Conservation (phyloP, 768 basidiomycete genomes). For the Sporobolomyces roseus region DNA sequence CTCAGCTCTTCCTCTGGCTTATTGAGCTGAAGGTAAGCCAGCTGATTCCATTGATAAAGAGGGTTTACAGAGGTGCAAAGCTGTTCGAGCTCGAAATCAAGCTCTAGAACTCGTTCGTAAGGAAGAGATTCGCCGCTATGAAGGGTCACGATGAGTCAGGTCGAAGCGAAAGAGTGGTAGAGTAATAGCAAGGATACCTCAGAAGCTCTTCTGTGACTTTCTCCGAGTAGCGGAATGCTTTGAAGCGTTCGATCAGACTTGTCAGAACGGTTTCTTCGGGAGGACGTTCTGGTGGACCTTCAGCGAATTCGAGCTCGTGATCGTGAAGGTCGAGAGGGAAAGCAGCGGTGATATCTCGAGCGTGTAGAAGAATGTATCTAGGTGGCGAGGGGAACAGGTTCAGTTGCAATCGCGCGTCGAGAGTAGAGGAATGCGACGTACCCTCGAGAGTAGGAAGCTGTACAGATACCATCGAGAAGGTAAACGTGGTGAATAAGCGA, state of each 20-base stretch:
- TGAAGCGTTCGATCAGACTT: constrained; percentile 16
- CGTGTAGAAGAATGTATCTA: constrained; percentile 10
- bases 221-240: background rate
- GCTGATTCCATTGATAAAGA: constrained; percentile 5
- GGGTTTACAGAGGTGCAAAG: background rate
- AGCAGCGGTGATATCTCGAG: constrained; percentile 2
- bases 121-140: background rate
- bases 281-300: background rate
- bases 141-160: background rate
- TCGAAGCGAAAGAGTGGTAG: no score
- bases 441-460: constrained; percentile 6
- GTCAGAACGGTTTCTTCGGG: constrained; percentile 13
- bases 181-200: background rate
- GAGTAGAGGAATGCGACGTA: background rate
- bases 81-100: background rate
- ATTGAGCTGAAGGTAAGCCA: background rate
- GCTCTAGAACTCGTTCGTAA: background rate
- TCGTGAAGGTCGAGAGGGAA: constrained; percentile 13
- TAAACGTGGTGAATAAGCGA: constrained; percentile 2
- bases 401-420: background rate
- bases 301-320: constrained; percentile 2
- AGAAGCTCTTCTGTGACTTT: constrained; percentile 2
- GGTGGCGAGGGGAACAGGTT: background rate
- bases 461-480: constrained; percentile 1
- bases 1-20: background rate